Evolutionary conservation across 2,329 filamentous ascomycete species (phyloP), one percentile per base, ranked within the genome.

Genomic region (Penicillium sp.): DNA sequence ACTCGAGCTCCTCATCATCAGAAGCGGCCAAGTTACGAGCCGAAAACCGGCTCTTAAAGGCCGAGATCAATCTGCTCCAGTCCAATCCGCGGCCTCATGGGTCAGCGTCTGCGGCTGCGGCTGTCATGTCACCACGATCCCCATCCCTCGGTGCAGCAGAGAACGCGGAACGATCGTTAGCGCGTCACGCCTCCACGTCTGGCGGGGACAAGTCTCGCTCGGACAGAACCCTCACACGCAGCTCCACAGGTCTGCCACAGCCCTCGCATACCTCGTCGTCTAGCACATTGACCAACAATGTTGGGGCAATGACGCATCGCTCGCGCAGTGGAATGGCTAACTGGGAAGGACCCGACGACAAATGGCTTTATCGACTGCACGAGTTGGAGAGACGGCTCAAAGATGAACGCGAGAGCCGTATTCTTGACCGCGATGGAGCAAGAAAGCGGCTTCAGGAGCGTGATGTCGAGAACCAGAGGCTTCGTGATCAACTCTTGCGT

Each of bases 371-470:
- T 55, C 77, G 93, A 6, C 77, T 97, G 29, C 83, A 89, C 49
- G 91, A 97, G 66, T 75, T 97, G 59, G 93, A 98, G 75, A 81
- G 86, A 57, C 83, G 95, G 60, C 77, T 98, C 15, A 95, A 95
- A 69, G 84, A 88, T 40, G 93, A 98, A 73, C 77, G 93, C 12
- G 93, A 97, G 70, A 90, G 85, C 1, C 77, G 93, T 39, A 76
- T 95, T 46, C 76, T 95, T 50, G 93, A 98, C 71, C 82, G 93
- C 3, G 86, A 81, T 42, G 90, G 89, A 23, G 92, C 92, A 25
- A 77, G 88, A 47, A 87, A 90, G 72, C 77, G 92, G 45, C 72
- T 95, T 0, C 85, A 89, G 50, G 87, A 90, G 53, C 79, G 86
- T n/a, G 81, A 84, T 65, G 75, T 79, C 46, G 86, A 90, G 72